These are phyloP conservation scores for Penicillium aurantiogriseum DNA, from an alignment of 2,329 filamentous ascomycete species.

Conservation along the genomic window DNA sequence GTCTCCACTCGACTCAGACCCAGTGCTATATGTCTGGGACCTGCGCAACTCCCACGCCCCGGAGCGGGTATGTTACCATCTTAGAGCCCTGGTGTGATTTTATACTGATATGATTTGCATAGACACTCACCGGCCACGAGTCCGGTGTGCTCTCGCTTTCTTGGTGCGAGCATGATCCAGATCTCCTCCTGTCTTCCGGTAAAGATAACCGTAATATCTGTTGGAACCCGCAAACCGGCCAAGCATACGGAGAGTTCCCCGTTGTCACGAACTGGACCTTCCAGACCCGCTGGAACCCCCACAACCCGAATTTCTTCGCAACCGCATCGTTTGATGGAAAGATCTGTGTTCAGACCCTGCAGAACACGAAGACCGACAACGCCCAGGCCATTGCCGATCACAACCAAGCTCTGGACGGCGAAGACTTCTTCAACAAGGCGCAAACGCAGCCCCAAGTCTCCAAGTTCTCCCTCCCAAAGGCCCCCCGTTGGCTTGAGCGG, in stretches of 20 bases:
- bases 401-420: conserved; percentile 72
- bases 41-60: conserved; percentile 93
- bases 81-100: not conserved
- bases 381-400: conserved; percentile 64
- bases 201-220: conserved; percentile 95
- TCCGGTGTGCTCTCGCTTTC: conserved; percentile 90
- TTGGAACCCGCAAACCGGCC: conserved; percentile 93
- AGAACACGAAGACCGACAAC: conserved; percentile 78
- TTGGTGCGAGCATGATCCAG: conserved; percentile 89
- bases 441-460: conserved; percentile 87
- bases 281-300: conserved; percentile 88
- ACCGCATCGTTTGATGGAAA: conserved; percentile 97
- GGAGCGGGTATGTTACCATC: conserved; percentile 54
- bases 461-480: conserved; percentile 80
- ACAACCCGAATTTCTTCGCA: conserved; percentile 86
- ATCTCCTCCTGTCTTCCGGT: conserved; percentile 85
- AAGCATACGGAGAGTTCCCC: conserved; percentile 85
- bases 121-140: conserved; percentile 85
- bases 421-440: conserved; percentile 94
- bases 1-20: conserved; percentile 82
- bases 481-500: conserved; percentile 86
- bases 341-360: conserved; percentile 87
- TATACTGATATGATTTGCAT: conserved; percentile 30
- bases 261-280: conserved; percentile 99
- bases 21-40: conserved; percentile 90